phyloP scores from a whole-genome alignment of 345 rosid species.

The Hibiscus syriacus region DNA sequence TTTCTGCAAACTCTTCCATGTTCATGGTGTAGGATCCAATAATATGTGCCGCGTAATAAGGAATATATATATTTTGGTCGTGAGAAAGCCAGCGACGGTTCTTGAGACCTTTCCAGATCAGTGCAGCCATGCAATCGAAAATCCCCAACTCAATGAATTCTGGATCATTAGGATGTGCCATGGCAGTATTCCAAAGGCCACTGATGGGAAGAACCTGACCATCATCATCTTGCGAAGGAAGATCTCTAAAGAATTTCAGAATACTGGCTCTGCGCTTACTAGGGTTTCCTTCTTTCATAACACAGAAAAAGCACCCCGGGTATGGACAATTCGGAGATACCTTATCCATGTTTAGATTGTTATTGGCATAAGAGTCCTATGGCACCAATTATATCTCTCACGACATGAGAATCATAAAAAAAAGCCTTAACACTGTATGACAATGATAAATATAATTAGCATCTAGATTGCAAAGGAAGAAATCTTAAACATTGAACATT shows the following conservation, averaged over 20 bases:
- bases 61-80: constrained; percentile 94
- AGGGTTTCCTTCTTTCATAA: constrained; percentile 99
- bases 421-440: constrained; percentile 9
- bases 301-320: constrained; percentile 99
- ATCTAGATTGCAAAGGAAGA: constrained; percentile 1
- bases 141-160: constrained; percentile 95
- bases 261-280: constrained; percentile 87
- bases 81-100: constrained; percentile 92
- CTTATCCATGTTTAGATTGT: constrained; percentile 54
- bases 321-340: constrained; percentile 81
- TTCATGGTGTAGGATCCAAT: constrained; percentile 99
- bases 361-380: constrained; percentile 9
- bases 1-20: constrained; percentile 93
- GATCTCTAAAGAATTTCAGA: constrained; percentile 85
- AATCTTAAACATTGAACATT: too few relatives aligned
- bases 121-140: constrained; percentile 92
- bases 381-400: too few relatives aligned
- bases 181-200: constrained; percentile 99
- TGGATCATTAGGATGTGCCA: constrained; percentile 99
- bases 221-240: constrained; percentile 92
- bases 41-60: constrained; percentile 96
- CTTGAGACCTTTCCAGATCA: constrained; percentile 95
- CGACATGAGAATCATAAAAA: not conserved
- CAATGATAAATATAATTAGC: not conserved
- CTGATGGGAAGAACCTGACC: constrained; percentile 98